Percentiles rank a stretch among this genome's conserved stretches.
Evolutionary conservation across 1,139 yeast genomes (phyloP).

Genomic region (Arxiozyma telluris): DNA sequence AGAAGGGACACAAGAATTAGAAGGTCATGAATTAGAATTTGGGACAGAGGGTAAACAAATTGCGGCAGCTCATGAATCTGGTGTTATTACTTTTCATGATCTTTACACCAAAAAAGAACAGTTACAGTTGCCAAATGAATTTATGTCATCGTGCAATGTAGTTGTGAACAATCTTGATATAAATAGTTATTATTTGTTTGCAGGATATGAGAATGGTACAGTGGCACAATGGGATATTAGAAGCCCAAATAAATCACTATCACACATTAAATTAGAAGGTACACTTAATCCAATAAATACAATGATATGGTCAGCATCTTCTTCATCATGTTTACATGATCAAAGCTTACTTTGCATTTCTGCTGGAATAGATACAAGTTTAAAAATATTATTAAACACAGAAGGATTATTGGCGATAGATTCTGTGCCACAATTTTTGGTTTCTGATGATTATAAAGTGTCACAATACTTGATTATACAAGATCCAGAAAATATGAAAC

Average conservation of each 20-base stretch:
- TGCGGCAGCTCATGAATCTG: constrained; percentile 43
- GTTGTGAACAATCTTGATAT: constrained; percentile 15
- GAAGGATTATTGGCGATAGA: background rate
- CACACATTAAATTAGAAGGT: constrained; percentile 9
- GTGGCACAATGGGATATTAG: constrained; percentile 37
- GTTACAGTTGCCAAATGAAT: constrained; percentile 16
- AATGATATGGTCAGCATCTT: background rate
- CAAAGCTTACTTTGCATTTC: constrained; percentile 12
- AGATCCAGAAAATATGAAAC: constrained; percentile 2
- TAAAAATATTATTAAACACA: constrained; percentile 4
- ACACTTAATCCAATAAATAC: constrained; percentile 3
- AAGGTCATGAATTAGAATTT: constrained; percentile 27
- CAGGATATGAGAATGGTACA: constrained; percentile 43
- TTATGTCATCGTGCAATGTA: constrained; percentile 16
- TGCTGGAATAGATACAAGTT: constrained; percentile 18
- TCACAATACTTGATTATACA: constrained; percentile 10
- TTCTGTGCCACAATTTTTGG: constrained; percentile 13
- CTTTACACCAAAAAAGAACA: constrained; percentile 22
- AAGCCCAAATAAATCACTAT: constrained; percentile 12
- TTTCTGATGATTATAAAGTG: constrained; percentile 15
- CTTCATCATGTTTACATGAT: background rate
- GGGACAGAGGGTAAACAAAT: constrained; percentile 36
- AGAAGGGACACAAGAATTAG: background rate
- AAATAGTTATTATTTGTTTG: constrained; percentile 26
- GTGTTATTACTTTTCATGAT: constrained; percentile 38